Percentiles rank a stretch among this genome's conserved stretches.
These are phyloP conservation scores for Aspergillus floridensis DNA, from an alignment of 2,329 filamentous ascomycete species.

Conservation along the genomic window DNA sequence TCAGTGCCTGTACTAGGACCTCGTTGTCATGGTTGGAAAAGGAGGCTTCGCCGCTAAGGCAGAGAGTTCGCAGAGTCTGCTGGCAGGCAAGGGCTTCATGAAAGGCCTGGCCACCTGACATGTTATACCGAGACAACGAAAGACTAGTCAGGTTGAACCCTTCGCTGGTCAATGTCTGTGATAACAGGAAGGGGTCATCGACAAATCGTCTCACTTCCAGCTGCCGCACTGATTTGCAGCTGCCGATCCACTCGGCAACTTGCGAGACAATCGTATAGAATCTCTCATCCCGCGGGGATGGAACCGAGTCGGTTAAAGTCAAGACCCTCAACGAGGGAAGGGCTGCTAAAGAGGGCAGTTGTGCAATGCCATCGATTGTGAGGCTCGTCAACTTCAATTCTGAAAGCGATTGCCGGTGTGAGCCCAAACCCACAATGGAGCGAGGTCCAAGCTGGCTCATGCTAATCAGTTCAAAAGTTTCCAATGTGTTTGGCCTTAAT, in stretches of 20 bases:
- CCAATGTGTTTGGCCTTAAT: conserved; percentile 57
- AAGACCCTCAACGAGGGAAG: conserved; percentile 47
- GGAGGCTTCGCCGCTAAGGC: conserved; percentile 31
- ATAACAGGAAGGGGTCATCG: conserved; percentile 45
- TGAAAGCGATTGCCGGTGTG: conserved; percentile 55
- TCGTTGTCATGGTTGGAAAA: conserved; percentile 26
- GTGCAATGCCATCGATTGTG: conserved; percentile 47
- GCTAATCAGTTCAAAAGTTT: conserved; percentile 58
- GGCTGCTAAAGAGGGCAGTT: conserved; percentile 20
- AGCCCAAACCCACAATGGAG: conserved; percentile 54
- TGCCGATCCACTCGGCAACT: conserved; percentile 54
- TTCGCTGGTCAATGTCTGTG: conserved; percentile 25
- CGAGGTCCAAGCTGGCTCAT: conserved; percentile 54
- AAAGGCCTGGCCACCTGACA: conserved; percentile 23
- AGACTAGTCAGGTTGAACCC: conserved; percentile 28
- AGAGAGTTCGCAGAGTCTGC: conserved; percentile 26
- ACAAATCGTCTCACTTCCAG: conserved; percentile 53
- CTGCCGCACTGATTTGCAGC: conserved; percentile 51
- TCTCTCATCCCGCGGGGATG: conserved; percentile 48
- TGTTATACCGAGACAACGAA: conserved; percentile 29
- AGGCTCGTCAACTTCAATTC: conserved; percentile 52
- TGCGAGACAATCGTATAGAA: conserved; percentile 53
- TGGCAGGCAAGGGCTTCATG: conserved; percentile 30
- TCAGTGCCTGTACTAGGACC: conserved; percentile 30
- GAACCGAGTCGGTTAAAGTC: conserved; percentile 47